Conservation (phyloP, 2,329 filamentous ascomycete species). For the Hypocreales sp. region DNA sequence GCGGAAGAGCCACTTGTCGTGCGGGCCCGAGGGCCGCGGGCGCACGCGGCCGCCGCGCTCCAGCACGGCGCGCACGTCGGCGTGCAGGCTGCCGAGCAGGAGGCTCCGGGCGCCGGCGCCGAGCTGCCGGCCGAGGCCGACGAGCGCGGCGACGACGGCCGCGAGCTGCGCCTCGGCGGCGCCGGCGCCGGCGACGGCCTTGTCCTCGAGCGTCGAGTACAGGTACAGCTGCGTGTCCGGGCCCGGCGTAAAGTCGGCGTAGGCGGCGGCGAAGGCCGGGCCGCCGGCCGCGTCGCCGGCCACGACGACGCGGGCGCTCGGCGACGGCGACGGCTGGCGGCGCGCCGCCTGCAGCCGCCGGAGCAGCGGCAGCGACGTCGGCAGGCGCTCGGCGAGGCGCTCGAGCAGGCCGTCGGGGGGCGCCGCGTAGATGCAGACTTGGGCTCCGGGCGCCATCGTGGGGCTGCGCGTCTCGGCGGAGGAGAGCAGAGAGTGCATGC, state of each 20-base stretch:
- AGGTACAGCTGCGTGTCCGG: constrained; percentile 53
- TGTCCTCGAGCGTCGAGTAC: constrained; percentile 38
- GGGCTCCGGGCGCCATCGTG: no score
- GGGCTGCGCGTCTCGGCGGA: no score
- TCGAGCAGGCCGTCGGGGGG: constrained; percentile 23
- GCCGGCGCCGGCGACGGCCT: no score
- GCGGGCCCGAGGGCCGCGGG: constrained; percentile 14
- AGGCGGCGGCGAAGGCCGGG: constrained; percentile 35
- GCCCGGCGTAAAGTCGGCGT: constrained; percentile 41
- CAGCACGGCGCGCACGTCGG: constrained; percentile 11
- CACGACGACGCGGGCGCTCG: constrained; percentile 27
- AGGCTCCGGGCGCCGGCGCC: constrained; percentile 11
- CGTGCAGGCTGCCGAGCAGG: constrained; percentile 19
- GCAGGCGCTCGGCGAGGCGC: constrained; percentile 34
- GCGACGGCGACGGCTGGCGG: constrained; percentile 23
- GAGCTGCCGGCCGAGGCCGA: constrained; percentile 11
- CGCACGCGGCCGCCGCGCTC: constrained; percentile 10
- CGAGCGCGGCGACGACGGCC: constrained; percentile 13
- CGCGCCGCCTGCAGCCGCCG: constrained; percentile 46
- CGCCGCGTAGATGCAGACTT: no score
- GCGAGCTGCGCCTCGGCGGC: constrained; percentile 18
- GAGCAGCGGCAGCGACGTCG: constrained; percentile 42
- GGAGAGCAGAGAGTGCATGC: no score
- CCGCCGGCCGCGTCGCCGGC: constrained; percentile 8
- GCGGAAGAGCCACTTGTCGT: constrained; percentile 45